These are phyloP conservation scores for Coprinopsis marcescibilis DNA, from an alignment of 768 basidiomycete species.

Conservation along the genomic window DNA sequence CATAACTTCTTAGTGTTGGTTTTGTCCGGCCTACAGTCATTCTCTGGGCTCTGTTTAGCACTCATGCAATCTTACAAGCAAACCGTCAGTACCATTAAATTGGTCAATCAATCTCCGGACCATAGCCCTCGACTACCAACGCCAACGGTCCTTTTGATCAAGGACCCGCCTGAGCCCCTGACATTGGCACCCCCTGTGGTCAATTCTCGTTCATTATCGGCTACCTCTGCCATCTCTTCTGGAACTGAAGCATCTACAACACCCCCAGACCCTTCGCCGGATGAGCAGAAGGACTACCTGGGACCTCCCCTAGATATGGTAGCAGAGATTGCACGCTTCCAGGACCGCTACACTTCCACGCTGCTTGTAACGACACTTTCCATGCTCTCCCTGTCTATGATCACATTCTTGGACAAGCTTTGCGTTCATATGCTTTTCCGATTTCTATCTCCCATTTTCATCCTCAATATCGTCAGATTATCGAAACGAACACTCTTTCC, in stretches of 20 bases:
- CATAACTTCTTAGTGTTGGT: slow-evolving; percentile 59
- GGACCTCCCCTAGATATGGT: slow-evolving; percentile 38
- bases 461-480: slow-evolving; percentile 48
- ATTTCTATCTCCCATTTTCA: slow-evolving; percentile 42
- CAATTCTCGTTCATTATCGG: slow-evolving; percentile 10
- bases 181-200: slow-evolving; percentile 1
- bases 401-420: slow-evolving; percentile 62
- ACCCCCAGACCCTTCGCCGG: slow-evolving; percentile 8
- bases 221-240: slow-evolving; percentile 6
- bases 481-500: slow-evolving; percentile 79
- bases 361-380: slow-evolving; percentile 40
- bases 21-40: slow-evolving; percentile 66
- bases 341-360: slow-evolving; percentile 42
- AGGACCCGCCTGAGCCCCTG: neutral
- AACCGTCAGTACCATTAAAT: slow-evolving; percentile 55
- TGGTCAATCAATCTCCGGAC: slow-evolving; percentile 45
- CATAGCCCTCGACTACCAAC: slow-evolving; percentile 8
- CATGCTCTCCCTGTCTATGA: slow-evolving; percentile 41
- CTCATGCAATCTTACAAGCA: slow-evolving; percentile 67
- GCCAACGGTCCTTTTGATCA: neutral
- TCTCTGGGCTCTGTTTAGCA: slow-evolving; percentile 65
- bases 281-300: slow-evolving; percentile 30
- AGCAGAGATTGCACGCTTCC: slow-evolving; percentile 42
- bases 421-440: slow-evolving; percentile 62
- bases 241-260: slow-evolving; percentile 5